Conservation (phyloP, 1,139 yeast genomes). For the Kurtzmaniella quercitrusa region DNA sequence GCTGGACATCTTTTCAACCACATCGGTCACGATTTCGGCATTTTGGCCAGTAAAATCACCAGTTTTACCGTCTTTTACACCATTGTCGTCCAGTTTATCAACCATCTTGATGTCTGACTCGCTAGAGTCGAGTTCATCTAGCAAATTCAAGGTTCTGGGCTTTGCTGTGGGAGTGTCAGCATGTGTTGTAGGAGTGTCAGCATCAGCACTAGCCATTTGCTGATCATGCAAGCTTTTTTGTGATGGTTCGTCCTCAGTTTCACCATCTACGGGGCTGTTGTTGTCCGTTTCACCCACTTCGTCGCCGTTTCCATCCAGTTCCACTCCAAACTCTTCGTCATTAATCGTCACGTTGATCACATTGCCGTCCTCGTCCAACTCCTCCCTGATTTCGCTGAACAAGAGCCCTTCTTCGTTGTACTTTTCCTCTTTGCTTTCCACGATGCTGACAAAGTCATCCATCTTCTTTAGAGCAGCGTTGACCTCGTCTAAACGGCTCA, state of each 20-base stretch:
- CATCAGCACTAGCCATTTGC: too few relatives aligned
- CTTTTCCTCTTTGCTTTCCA: conserved; percentile 9
- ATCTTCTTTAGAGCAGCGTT: conserved; percentile 29
- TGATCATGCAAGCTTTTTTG: too few relatives aligned
- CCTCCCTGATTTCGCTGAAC: conserved; percentile 77
- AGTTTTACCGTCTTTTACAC: too few relatives aligned
- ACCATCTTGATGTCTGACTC: not conserved
- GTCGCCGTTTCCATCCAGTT: conserved; percentile 9
- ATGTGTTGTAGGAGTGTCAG: too few relatives aligned
- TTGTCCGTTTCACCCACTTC: not conserved
- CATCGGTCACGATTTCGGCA: not conserved
- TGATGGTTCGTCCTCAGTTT: too few relatives aligned
- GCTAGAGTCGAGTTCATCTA: not conserved
- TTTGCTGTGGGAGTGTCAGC: not conserved
- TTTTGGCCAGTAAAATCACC: not conserved
- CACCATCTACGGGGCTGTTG: too few relatives aligned
- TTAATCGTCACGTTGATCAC: conserved; percentile 40
- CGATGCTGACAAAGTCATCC: conserved; percentile 14
- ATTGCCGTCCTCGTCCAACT: conserved; percentile 76
- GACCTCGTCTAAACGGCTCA: conserved; percentile 42
- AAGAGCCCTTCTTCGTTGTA: conserved; percentile 49
- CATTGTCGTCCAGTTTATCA: too few relatives aligned
- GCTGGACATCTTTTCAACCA: not conserved
- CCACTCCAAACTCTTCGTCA: conserved; percentile 10
- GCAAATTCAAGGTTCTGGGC: not conserved